Conservation (phyloP, 176 grass and related monocot genomes). For the Raddia guianensis region DNA sequence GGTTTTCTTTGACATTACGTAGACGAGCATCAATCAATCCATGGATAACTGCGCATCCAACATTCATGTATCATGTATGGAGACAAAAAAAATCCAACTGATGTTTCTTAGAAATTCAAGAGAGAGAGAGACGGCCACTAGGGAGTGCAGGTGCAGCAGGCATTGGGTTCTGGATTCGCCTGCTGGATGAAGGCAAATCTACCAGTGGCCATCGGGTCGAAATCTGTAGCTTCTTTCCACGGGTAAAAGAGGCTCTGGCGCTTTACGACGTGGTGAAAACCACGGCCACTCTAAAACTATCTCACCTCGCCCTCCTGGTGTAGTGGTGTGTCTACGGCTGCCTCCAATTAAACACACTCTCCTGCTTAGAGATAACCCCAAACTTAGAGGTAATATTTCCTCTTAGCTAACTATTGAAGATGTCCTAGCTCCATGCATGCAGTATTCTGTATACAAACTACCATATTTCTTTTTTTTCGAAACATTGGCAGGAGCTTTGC, state of each 20-base stretch:
- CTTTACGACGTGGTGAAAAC: constrained; percentile 29
- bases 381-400: too few relatives aligned
- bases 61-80: not conserved
- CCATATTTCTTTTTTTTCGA: too few relatives aligned
- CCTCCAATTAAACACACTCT: too few relatives aligned
- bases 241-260: not conserved
- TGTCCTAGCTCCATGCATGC: too few relatives aligned
- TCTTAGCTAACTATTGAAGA: too few relatives aligned
- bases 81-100: not conserved
- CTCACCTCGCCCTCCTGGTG: not conserved
- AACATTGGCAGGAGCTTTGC: too few relatives aligned
- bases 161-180: not conserved
- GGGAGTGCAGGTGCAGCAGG: not conserved
- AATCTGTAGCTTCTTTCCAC: not conserved
- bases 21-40: not conserved
- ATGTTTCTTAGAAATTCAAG: not conserved
- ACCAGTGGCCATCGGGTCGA: not conserved
- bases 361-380: too few relatives aligned
- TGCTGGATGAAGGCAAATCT: not conserved
- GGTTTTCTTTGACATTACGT: not conserved
- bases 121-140: constrained; percentile 19
- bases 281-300: not conserved
- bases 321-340: too few relatives aligned
- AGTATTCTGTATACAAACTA: too few relatives aligned
- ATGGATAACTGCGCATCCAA: not conserved